Conservation (phyloP, 2,329 filamentous ascomycete species). For the Aspergillus sp. region DNA sequence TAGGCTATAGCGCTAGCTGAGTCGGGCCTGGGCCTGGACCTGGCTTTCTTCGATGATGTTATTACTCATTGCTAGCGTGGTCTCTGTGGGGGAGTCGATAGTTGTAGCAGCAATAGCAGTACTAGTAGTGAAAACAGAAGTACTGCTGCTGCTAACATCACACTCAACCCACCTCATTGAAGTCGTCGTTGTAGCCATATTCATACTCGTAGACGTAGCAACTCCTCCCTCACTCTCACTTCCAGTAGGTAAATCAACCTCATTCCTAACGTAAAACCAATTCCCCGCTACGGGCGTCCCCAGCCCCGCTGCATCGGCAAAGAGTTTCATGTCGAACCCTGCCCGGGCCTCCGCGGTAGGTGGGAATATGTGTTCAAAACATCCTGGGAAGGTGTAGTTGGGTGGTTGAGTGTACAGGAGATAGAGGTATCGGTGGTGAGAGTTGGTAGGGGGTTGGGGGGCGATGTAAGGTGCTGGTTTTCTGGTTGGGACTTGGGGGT, state of each 20-base stretch:
- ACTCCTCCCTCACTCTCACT: not conserved
- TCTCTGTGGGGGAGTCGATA: no score
- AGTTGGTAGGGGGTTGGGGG: constrained; percentile 29
- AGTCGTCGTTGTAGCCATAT: no score
- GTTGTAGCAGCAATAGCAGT: no score
- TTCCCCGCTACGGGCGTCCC: constrained; percentile 37
- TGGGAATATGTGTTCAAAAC: constrained; percentile 36
- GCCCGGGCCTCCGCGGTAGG: constrained; percentile 24
- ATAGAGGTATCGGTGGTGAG: constrained; percentile 35
- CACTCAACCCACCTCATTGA: not conserved
- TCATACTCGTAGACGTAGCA: no score
- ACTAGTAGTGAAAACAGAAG: no score
- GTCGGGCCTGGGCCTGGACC: no score
- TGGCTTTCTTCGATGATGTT: no score
- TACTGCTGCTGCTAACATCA: no score
- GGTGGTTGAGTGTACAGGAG: constrained; percentile 31
- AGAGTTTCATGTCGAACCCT: constrained; percentile 39
- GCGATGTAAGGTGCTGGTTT: constrained; percentile 27
- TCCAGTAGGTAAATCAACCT: not conserved
- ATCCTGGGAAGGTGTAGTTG: constrained; percentile 31
- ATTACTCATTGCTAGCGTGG: no score
- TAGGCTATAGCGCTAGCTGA: no score
- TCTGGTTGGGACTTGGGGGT: not conserved
- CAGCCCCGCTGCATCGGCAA: constrained; percentile 36
- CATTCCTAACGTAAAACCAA: constrained; percentile 42